Evolutionary conservation across 2,329 filamentous ascomycete genomes (phyloP), one percentile per base, ranked within the genome.

Genomic region (Exserohilum rostratum): DNA sequence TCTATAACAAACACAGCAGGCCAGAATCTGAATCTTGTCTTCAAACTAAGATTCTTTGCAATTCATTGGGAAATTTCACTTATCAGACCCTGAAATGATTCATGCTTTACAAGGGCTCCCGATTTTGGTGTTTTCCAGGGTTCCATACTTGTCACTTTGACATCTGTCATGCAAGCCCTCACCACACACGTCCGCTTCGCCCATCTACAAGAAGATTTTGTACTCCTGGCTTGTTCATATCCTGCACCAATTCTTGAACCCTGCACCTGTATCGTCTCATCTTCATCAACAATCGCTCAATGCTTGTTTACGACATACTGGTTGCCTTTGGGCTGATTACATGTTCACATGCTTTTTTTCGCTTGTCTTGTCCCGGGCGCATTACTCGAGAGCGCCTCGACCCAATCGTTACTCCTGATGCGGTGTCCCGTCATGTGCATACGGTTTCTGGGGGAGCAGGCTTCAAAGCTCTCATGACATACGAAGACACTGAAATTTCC

Each of bases 371-470:
- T 44, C 66, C 62, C 29, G 64, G 64, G 17, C 58, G 67, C n/a
- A 43, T 69, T 33, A 64, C 62, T n/a, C 52, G 65, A n/a, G 65
- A 85, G 67, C 84, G 83, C 38, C 73, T 84, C 38, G 90, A 93
- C 65, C 89, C 90, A 50, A 87, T 92, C 60, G 79, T 91, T 57
- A 80, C 70, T 54, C 87, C 88, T 12, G 88, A 88, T 17, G 55
- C 63, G 10, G 68, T 83, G 12, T 82, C 86, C 2, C 68, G 74
- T 42, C 90, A 93, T 73, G 83, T 89, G 22, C 90, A 93, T 77
- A 85, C 83, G 47, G 82, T 92, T 62, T 83, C 88, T 76, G 89
- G 87, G 38, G 89, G 87, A 53, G 89, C 85, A 74, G 86, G 79
- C 62, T 92, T 92, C 66, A 79, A 82, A 59, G 77, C 85, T 61